Percentiles rank a stretch among this genome's conserved stretches.
phyloP scores from a whole-genome alignment of 2,329 filamentous ascomycete genomes.

The Neonectria faginata region DNA sequence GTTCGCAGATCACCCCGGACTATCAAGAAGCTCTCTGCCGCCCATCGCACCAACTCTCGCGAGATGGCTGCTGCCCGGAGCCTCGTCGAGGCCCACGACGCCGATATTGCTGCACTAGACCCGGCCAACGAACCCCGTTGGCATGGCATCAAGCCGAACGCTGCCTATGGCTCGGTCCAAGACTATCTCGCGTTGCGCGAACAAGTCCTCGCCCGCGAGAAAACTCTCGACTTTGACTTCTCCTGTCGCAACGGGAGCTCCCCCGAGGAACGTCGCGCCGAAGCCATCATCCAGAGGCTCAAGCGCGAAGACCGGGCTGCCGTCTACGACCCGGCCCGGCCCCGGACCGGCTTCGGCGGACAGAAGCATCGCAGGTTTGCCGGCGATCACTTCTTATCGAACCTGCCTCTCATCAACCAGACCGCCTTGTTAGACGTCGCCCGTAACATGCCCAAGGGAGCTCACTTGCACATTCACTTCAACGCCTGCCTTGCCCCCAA shows the following conservation, averaged over 20 bases:
- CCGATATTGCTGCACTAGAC: slow-evolving; percentile 33
- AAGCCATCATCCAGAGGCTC: slow-evolving; percentile 55
- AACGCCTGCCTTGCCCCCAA: slow-evolving; percentile 76
- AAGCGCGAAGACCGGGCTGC: slow-evolving; percentile 50
- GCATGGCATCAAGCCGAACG: slow-evolving; percentile 3
- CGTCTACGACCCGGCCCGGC: slow-evolving; percentile 51
- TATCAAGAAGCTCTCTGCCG: slow-evolving; percentile 10
- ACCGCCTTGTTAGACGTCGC: slow-evolving; percentile 70
- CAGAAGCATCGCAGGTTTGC: slow-evolving; percentile 60
- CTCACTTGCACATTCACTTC: slow-evolving; percentile 81
- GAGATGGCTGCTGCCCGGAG: slow-evolving; percentile 41
- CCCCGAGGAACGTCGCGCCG: slow-evolving; percentile 51
- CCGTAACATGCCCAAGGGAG: slow-evolving; percentile 74
- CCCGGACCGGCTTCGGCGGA: slow-evolving; percentile 53
- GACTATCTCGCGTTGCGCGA: slow-evolving; percentile 51
- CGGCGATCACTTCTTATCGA: slow-evolving; percentile 70
- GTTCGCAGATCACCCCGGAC: slow-evolving; percentile 28
- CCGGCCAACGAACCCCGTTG: slow-evolving; percentile 11
- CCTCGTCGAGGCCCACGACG: slow-evolving; percentile 45
- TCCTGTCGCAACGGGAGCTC: slow-evolving; percentile 49
- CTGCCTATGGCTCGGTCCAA: slow-evolving; percentile 27
- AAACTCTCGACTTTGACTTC: slow-evolving; percentile 56
- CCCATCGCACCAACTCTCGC: slow-evolving; percentile 20
- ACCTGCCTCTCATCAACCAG: slow-evolving; percentile 63
- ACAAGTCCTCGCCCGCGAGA: slow-evolving; percentile 49